Conservation (phyloP, 257 asterid genomes). For the Solanum etuberosum region DNA sequence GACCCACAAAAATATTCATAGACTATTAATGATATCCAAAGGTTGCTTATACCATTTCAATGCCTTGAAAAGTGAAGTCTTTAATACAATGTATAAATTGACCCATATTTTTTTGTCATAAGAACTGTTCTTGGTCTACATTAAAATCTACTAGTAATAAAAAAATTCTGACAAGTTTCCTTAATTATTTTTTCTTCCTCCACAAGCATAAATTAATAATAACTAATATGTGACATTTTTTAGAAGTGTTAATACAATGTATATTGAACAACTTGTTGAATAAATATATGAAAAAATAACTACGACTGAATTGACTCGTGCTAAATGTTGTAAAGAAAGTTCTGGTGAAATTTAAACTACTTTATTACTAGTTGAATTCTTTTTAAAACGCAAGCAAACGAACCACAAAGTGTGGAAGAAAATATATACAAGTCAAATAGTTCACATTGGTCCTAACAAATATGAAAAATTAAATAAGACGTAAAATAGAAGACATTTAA, state of each 20-base stretch:
- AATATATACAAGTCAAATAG: neutral
- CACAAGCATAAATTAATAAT: neutral
- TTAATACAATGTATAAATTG: neutral
- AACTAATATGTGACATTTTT: neutral
- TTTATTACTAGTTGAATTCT: neutral
- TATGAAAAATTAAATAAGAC: neutral
- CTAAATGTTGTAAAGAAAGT: neutral
- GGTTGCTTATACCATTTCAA: neutral
- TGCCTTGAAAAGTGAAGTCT: neutral
- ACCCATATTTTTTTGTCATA: neutral
- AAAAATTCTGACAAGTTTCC: neutral
- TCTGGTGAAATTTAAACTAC: neutral
- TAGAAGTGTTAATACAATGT: neutral
- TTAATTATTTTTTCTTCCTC: neutral
- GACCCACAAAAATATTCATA: neutral
- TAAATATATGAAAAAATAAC: neutral
- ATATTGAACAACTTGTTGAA: neutral
- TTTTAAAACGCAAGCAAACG: neutral
- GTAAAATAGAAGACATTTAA: neutral
- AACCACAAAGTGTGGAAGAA: neutral
- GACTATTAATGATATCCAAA: neutral
- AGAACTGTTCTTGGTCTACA: neutral
- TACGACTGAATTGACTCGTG: neutral
- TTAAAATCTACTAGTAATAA: neutral
- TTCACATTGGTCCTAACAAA: neutral